phyloP scores from a whole-genome alignment of 202 grass and related monocot genomes.

The Panicum hallii region DNA sequence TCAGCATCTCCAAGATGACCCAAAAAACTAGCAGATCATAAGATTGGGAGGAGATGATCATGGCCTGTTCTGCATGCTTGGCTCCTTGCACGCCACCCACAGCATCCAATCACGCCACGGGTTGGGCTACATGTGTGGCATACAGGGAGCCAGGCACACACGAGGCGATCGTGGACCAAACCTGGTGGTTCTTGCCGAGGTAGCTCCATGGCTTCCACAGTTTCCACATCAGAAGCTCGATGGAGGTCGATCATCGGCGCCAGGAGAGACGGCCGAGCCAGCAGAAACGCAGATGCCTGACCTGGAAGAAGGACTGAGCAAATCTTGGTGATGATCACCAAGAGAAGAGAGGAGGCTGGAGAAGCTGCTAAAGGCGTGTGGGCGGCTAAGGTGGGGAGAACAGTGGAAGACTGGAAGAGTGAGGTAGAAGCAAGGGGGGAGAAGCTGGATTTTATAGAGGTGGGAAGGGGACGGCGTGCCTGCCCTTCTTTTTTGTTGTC shows the following conservation, averaged over 20 bases:
- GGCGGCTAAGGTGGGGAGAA: conserved; percentile 29
- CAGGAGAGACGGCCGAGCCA: neutral
- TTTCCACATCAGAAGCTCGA: neutral
- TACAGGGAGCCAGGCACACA: conserved; percentile 99
- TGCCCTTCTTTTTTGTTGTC: conserved; percentile 30
- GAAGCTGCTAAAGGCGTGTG: conserved; percentile 13
- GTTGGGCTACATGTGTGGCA: conserved; percentile 95
- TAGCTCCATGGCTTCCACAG: neutral
- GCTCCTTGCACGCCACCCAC: conserved; percentile 99
- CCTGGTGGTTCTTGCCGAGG: neutral
- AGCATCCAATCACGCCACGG: conserved; percentile 77
- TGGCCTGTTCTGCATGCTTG: conserved; percentile 77
- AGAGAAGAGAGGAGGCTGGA: conserved; percentile 20
- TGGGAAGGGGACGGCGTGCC: neutral
- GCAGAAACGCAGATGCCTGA: neutral
- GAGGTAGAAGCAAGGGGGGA: conserved; percentile 37
- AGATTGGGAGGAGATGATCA: conserved; percentile 20
- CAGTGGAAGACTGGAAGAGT: conserved; percentile 44
- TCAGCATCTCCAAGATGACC: neutral
- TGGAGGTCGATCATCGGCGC: neutral
- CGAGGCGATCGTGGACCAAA: conserved; percentile 32
- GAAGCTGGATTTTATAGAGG: conserved; percentile 69
- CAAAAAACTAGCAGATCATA: neutral
- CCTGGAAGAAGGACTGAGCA: neutral
- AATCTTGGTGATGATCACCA: conserved; percentile 13